Evolutionary conservation across 768 basidiomycete genomes (phyloP).

Genomic region (Rubroboletus pulcherrimus): DNA sequence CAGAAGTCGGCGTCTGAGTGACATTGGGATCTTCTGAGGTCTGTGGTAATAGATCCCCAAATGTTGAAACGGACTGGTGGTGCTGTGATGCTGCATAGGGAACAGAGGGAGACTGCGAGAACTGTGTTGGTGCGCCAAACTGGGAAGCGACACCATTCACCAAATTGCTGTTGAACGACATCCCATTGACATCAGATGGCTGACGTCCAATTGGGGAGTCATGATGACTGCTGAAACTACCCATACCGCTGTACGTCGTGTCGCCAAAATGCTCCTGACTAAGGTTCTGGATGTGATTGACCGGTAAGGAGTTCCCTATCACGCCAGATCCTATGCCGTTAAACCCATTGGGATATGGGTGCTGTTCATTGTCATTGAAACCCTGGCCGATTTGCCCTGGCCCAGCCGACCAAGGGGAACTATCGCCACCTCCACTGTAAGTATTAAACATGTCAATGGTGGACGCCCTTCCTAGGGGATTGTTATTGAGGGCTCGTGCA

Average conservation of each 20-base stretch:
- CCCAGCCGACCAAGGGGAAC: constrained; percentile 35
- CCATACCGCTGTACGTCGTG: constrained; percentile 20
- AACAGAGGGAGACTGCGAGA: constrained; percentile 20
- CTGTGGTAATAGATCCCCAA: constrained; percentile 21
- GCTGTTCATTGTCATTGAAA: constrained; percentile 20
- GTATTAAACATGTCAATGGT: constrained; percentile 38
- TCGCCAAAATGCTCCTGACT: constrained; percentile 28
- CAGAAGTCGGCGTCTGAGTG: constrained; percentile 21
- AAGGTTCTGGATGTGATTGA: constrained; percentile 20
- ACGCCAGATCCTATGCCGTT: constrained; percentile 17
- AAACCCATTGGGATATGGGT: constrained; percentile 26
- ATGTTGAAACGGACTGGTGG: constrained; percentile 20
- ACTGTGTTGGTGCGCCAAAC: constrained; percentile 15
- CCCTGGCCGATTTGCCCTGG: constrained; percentile 20
- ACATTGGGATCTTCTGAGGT: constrained; percentile 14
- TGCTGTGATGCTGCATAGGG: constrained; percentile 20
- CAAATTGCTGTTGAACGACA: constrained; percentile 14
- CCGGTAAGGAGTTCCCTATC: constrained; percentile 17
- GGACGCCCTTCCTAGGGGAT: constrained; percentile 30
- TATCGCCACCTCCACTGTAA: constrained; percentile 31
- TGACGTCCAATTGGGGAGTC: constrained; percentile 23
- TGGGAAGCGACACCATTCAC: constrained; percentile 22
- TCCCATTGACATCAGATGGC: constrained; percentile 24
- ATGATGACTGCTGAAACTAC: constrained; percentile 21
- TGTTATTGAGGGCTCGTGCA: constrained; percentile 33